phyloP scores from a whole-genome alignment of 148 eudicot species.

The Spergularia bocconei region DNA sequence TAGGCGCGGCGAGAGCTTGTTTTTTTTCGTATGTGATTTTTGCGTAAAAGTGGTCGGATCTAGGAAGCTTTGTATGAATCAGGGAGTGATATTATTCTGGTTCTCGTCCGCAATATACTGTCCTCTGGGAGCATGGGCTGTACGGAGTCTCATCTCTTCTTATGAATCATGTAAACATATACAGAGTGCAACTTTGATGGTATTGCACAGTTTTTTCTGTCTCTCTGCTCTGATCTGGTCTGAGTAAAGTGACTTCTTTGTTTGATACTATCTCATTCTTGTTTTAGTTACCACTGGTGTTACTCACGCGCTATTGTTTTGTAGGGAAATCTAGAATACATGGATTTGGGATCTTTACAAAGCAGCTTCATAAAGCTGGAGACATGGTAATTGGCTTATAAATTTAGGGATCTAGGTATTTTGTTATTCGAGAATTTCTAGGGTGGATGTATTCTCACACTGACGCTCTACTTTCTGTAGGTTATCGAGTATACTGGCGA shows the following conservation, averaged over 20 bases:
- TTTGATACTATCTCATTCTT: conserved; percentile 1
- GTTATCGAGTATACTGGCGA: conserved; percentile 94
- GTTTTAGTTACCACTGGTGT: background rate
- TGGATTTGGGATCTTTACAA: conserved; percentile 93
- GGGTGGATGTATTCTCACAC: conserved; percentile 4
- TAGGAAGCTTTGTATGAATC: background rate
- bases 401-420: background rate
- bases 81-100: background rate
- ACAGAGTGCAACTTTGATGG: background rate
- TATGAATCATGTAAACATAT: no score
- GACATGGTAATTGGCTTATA: conserved; percentile 63
- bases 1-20: no score
- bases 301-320: conserved; percentile 5
- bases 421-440: background rate
- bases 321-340: conserved; percentile 95
- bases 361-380: conserved; percentile 87
- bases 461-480: conserved; percentile 34
- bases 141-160: no score
- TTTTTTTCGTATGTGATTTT: no score
- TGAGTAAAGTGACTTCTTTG: background rate
- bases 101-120: background rate
- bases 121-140: no score
- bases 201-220: background rate
- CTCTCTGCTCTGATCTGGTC: background rate
- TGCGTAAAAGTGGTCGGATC: background rate